Evolutionary conservation across 78 protist species (phyloP).

Genomic region (slime mould (Dictyostelium discoideum)): DNA sequence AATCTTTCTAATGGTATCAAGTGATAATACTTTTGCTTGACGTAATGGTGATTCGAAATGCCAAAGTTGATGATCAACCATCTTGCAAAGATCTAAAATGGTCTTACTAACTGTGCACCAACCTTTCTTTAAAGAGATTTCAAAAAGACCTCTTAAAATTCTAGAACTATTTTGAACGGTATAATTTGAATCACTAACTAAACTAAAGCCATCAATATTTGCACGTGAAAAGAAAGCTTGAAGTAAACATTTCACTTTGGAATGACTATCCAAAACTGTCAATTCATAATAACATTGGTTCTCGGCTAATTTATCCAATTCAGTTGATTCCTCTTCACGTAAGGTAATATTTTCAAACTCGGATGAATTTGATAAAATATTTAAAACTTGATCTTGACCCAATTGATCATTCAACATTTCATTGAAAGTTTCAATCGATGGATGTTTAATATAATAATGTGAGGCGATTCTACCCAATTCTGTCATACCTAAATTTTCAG

Average conservation of each 20-base stretch:
- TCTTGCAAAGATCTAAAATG: slow-evolving; percentile 89
- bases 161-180: slow-evolving; percentile 90
- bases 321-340: slow-evolving; percentile 94
- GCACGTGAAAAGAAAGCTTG: slow-evolving; percentile 91
- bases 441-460: slow-evolving; percentile 94
- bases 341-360: slow-evolving; percentile 94
- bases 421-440: slow-evolving; percentile 88
- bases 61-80: slow-evolving; percentile 95
- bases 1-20: slow-evolving; percentile 71
- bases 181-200: slow-evolving; percentile 91
- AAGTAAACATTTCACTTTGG: slow-evolving; percentile 90
- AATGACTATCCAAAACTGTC: not conserved
- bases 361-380: slow-evolving; percentile 72
- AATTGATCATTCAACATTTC: slow-evolving; percentile 42
- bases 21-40: slow-evolving; percentile 78
- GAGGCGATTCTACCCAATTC: slow-evolving; percentile 92
- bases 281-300: slow-evolving; percentile 6
- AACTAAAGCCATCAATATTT: slow-evolving; percentile 83
- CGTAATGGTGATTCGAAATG: slow-evolving; percentile 82
- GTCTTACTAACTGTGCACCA: slow-evolving; percentile 80
- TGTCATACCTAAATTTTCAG: slow-evolving; percentile 86
- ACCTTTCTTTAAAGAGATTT: slow-evolving; percentile 87
- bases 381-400: slow-evolving; percentile 87
- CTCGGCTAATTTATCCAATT: slow-evolving; percentile 84
- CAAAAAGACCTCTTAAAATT: slow-evolving; percentile 97